Evolutionary conservation across 768 basidiomycete genomes (phyloP), one percentile per base, ranked within the genome.

Genomic region (Cystofilobasidium capitatum): DNA sequence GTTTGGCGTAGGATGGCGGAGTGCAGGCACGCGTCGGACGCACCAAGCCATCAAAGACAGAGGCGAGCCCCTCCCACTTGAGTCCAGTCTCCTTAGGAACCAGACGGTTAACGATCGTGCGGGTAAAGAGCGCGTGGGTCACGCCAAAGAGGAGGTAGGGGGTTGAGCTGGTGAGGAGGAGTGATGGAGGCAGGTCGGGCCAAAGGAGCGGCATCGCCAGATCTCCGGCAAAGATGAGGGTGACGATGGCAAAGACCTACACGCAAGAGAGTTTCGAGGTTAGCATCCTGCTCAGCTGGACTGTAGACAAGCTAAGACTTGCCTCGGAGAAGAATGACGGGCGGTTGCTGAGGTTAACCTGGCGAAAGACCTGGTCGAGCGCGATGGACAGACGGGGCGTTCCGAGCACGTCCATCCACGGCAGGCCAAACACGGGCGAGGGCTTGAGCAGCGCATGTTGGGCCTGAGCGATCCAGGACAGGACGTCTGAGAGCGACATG

Each of bases 221-320:
- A 13, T 67, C 66, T 20, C 66, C 66, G 16, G 36, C 59, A 29
- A 67, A 61, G 66, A 67, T 35, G 49, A 67, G 60, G 31, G 66
- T 67, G 24, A 67, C 51, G 51, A 67, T 67, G 1, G 66, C 39
- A 14, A 61, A 3, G 51, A 67, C 12, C 66, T 67, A 29, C 0
- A 22, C 31, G 20, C 29, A 47, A 26, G 45, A 47, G 36, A 13
- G 20, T 12, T 33, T 26, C 31, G 61, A 49, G 61, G 9, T 24
- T 4, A 10, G 6, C 3, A 13, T 2, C 31, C 40, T 26, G 45
- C 29, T 17, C 26, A 40, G 1, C 13, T 31, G 54, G 20, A 36
- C 6, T 33, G 58, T 36, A 58, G 33, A 33, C 20, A 33, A 10
- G 35, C 20, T 20, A 31, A 14, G 16, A 61, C 59, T n/a, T 16